phyloP scores from a whole-genome alignment of 192 early-diverging fungal species.

The Chytriomyces sp. region DNA sequence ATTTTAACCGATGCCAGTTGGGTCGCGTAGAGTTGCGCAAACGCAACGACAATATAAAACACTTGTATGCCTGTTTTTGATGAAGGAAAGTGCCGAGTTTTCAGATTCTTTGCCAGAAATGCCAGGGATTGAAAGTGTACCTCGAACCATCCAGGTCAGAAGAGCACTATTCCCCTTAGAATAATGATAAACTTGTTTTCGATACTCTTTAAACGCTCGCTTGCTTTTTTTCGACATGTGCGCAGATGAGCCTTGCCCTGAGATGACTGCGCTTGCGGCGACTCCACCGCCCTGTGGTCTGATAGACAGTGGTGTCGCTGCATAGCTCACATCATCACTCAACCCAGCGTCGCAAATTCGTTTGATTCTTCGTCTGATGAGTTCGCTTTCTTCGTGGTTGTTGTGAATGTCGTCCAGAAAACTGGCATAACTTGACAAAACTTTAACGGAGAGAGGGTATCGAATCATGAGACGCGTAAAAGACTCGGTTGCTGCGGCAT shows the following conservation, averaged over 20 bases:
- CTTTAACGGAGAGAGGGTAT: constrained; percentile 37
- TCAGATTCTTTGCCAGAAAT: too few species aligned
- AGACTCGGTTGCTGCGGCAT: constrained; percentile 17
- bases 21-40: constrained; percentile 26
- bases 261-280: not conserved
- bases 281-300: not conserved
- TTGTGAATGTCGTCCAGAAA: constrained; percentile 41
- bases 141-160: constrained; percentile 36
- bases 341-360: constrained; percentile 36
- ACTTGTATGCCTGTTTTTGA: constrained; percentile 31
- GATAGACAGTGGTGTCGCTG: not conserved
- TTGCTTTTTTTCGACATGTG: constrained; percentile 33
- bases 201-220: constrained; percentile 32
- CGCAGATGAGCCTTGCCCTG: not conserved
- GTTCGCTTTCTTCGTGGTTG: constrained; percentile 36
- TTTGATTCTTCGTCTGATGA: constrained; percentile 29
- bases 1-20: not conserved
- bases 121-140: not conserved
- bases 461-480: constrained; percentile 22
- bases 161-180: constrained; percentile 33
- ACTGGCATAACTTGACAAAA: constrained; percentile 27
- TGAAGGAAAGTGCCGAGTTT: too few species aligned
- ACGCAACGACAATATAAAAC: constrained; percentile 12
- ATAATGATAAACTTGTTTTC: constrained; percentile 40
- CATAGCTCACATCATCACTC: constrained; percentile 19